phyloP scores from a whole-genome alignment of 2,329 filamentous ascomycete genomes.

The Exophiala mesophila region DNA sequence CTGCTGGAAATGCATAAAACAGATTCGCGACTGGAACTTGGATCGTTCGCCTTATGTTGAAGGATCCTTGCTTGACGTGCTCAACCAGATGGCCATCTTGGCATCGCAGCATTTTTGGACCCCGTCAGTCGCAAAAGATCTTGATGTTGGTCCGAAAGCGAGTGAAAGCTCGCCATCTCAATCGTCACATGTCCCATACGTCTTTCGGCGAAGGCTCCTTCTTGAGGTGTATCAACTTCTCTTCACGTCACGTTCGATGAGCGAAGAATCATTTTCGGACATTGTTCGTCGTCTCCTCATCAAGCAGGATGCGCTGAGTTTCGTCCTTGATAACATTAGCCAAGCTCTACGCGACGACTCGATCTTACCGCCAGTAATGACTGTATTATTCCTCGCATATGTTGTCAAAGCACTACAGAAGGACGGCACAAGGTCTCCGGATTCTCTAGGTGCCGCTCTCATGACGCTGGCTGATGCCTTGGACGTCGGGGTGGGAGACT shows the following conservation, averaged over 20 bases:
- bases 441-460: background rate
- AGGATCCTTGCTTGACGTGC: constrained; percentile 19
- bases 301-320: background rate
- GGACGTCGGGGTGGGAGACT: background rate
- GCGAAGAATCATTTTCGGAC: background rate
- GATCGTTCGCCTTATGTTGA: constrained; percentile 16
- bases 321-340: background rate
- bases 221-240: constrained; percentile 8
- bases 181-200: constrained; percentile 7
- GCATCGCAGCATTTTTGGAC: constrained; percentile 10
- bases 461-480: background rate
- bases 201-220: constrained; percentile 9
- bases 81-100: constrained; percentile 15
- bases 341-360: background rate
- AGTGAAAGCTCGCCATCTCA: background rate
- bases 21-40: background rate
- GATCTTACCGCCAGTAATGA: background rate
- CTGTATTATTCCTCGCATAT: background rate
- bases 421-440: background rate
- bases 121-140: background rate
- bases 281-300: background rate
- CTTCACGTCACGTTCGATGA: background rate
- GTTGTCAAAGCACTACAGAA: background rate
- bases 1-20: background rate
- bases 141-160: background rate